Base-by-base conservation (phyloP, 2,329 filamentous ascomycete species). In the Pseudogymnoascus sp. region DNA sequence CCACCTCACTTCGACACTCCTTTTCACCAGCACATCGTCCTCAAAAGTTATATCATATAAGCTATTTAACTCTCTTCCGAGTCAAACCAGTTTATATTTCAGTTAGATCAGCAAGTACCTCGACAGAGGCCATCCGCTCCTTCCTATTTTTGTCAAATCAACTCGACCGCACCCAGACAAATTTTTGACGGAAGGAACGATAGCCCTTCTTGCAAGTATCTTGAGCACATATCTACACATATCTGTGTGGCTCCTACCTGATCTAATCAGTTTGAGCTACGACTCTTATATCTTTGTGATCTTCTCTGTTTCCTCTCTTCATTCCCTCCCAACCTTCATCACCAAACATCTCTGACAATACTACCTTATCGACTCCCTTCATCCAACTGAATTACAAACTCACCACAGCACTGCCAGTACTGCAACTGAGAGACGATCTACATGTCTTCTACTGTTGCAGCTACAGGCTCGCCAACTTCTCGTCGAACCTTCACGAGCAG, bases 381-480 rank as follows among this genome's bases (percentile, higher is more conserved):
- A 64, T 73, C 68, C 62, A 62, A 35, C 50, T 56, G 16, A 35
- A 56, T 56, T 35, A 56, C 25, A 33, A 33, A 14, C 50, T 18
- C 16, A 56, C 50, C 25, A 33, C 50, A 33, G 28, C 28, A 35
- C 28, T 35, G 50, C 11, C 50, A 56, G 6, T 18, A 56, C 23
- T 56, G 28, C 28, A 56, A 56, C 28, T 18, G 37, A 56, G 62
- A 42, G 62, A 63, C 59, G 21, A 60, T 44, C 69, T 72, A 65
- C 64, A 80, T 80, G 78, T 77, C 77, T 70, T 70, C 72, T 64
- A 70, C 68, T 14, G 65, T 70, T 65, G 69, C 70, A 42, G 74
- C 76, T 25, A 75, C 75, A 23, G 78, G 76, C 53, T 80, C 79
- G 60, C 78, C 78, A 16, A 72, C 69, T 60, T 70, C 75, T 62